phyloP scores from a whole-genome alignment of 768 basidiomycete species.

The Infundibulicybe gibba region DNA sequence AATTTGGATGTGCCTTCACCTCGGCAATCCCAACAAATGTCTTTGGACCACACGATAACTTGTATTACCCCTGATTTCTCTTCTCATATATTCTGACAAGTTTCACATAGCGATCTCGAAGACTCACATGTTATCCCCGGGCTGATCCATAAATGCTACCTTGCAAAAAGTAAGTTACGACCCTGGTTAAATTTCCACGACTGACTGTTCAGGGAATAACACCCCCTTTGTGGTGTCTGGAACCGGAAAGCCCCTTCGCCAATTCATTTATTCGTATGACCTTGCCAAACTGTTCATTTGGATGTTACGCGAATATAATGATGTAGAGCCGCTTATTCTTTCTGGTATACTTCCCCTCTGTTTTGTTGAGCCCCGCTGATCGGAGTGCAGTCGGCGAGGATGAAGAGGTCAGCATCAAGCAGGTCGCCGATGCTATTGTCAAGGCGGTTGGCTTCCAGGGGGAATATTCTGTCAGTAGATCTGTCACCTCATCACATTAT shows the following conservation, averaged over 20 bases:
- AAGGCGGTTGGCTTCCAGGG: slow-evolving; percentile 77
- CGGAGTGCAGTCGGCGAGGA: slow-evolving; percentile 75
- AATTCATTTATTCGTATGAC: slow-evolving; percentile 97
- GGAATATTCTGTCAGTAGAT: slow-evolving; percentile 57
- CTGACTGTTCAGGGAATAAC: slow-evolving; percentile 53
- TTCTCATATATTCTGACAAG: slow-evolving; percentile 3
- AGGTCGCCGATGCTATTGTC: slow-evolving; percentile 89
- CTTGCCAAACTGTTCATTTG: slow-evolving; percentile 95
- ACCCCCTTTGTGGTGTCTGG: slow-evolving; percentile 88
- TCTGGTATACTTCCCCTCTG: slow-evolving; percentile 49
- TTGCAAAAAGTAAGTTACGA: slow-evolving; percentile 70
- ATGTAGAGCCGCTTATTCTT: slow-evolving; percentile 90
- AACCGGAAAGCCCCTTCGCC: slow-evolving; percentile 89
- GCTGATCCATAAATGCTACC: slow-evolving; percentile 88
- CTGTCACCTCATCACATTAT: neutral
- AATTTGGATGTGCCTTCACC: slow-evolving; percentile 93
- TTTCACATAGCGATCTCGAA: slow-evolving; percentile 67
- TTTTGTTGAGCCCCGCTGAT: too few relatives aligned
- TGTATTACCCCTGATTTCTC: slow-evolving; percentile 41
- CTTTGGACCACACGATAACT: slow-evolving; percentile 96
- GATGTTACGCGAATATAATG: slow-evolving; percentile 86
- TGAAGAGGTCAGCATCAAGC: slow-evolving; percentile 91
- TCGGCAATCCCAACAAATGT: slow-evolving; percentile 97
- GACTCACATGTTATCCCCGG: slow-evolving; percentile 94
- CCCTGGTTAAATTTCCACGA: slow-evolving; percentile 2